A percentile compares a stretch with the other conserved stretches of the same genome.
phyloP scores from a whole-genome alignment of 768 basidiomycete genomes.

The Kwoniella sp. region DNA sequence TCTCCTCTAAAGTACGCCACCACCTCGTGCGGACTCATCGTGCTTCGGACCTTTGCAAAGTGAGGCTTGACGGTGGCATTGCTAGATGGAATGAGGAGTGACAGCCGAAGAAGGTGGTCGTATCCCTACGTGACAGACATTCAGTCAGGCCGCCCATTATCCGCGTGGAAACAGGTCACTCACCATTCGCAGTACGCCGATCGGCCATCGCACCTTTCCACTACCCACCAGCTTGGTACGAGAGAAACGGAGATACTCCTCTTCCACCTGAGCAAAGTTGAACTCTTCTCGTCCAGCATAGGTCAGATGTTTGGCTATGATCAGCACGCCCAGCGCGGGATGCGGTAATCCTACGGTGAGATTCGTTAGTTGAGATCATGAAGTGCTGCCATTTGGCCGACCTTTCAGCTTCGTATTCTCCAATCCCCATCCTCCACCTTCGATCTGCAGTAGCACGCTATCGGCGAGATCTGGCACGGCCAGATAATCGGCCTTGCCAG shows the following conservation, averaged over 20 bases:
- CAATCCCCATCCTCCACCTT: slow-evolving; percentile 43
- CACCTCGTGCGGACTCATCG: slow-evolving; percentile 62
- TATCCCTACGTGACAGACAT: no score
- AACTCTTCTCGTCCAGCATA: slow-evolving; percentile 72
- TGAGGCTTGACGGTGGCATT: slow-evolving; percentile 57
- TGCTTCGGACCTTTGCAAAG: slow-evolving; percentile 71
- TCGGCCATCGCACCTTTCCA: slow-evolving; percentile 44
- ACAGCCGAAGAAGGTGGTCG: slow-evolving; percentile 60
- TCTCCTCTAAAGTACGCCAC: slow-evolving; percentile 48
- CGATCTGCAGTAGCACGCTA: slow-evolving; percentile 28
- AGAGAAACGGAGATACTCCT: slow-evolving; percentile 60
- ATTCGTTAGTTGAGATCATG: slow-evolving; percentile 27
- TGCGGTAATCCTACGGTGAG: slow-evolving; percentile 75
- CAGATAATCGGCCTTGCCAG: slow-evolving; percentile 16
- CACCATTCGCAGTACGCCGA: slow-evolving; percentile 57
- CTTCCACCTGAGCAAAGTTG: slow-evolving; percentile 88
- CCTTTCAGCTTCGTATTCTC: slow-evolving; percentile 39
- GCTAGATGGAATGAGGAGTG: slow-evolving; percentile 58
- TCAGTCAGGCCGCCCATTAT: no score
- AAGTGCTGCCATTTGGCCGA: slow-evolving; percentile 13
- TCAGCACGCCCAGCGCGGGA: slow-evolving; percentile 72
- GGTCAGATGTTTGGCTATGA: slow-evolving; percentile 73
- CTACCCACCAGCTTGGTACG: slow-evolving; percentile 52
- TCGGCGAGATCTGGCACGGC: slow-evolving; percentile 9
- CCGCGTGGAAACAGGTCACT: slow-evolving; percentile 56